A percentile compares a stretch with the other conserved stretches of the same genome.
Evolutionary conservation across 1,284 basidiomycete species (phyloP).

Genomic region (Rhodotorula sp.): DNA sequence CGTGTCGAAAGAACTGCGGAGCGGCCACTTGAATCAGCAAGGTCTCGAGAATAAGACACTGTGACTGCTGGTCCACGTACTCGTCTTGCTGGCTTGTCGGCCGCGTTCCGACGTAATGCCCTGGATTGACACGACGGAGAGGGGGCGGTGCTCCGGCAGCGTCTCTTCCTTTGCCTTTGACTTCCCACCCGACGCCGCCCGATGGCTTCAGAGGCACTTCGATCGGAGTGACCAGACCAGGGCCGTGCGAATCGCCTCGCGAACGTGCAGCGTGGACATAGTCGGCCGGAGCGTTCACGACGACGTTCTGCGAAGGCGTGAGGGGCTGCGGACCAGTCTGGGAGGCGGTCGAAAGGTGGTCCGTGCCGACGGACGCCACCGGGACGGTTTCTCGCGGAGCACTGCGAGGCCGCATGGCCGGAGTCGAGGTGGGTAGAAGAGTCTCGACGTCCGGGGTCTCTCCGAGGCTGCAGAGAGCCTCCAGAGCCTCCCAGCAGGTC

Average conservation of each 20-base stretch:
- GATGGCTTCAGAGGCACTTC: constrained; percentile 13
- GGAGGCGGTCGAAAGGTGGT: constrained; percentile 5
- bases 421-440: constrained; percentile 8
- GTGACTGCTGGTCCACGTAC: background rate
- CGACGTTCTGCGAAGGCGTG: constrained; percentile 27
- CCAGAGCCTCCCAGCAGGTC: constrained; percentile 90
- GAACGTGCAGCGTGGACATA: background rate
- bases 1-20: constrained; percentile 31
- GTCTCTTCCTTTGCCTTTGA: constrained; percentile 10
- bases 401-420: background rate
- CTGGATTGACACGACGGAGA: constrained; percentile 15
- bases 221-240: constrained; percentile 30
- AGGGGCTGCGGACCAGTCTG: constrained; percentile 10
- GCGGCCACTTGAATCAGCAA: background rate
- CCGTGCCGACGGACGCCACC: background rate
- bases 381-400: constrained; percentile 30
- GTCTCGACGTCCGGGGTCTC: constrained; percentile 46
- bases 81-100: constrained; percentile 17
- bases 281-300: constrained; percentile 24
- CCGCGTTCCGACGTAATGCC: constrained; percentile 3
- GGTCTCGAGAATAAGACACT: background rate
- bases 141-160: background rate
- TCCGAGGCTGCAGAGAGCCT: constrained; percentile 82
- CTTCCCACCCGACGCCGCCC: background rate
- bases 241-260: background rate